Percentiles rank a stretch among this genome's conserved stretches.
Evolutionary conservation across 176 grass and related monocot genomes (phyloP).

Genomic region (barley (Hordeum vulgare)): DNA sequence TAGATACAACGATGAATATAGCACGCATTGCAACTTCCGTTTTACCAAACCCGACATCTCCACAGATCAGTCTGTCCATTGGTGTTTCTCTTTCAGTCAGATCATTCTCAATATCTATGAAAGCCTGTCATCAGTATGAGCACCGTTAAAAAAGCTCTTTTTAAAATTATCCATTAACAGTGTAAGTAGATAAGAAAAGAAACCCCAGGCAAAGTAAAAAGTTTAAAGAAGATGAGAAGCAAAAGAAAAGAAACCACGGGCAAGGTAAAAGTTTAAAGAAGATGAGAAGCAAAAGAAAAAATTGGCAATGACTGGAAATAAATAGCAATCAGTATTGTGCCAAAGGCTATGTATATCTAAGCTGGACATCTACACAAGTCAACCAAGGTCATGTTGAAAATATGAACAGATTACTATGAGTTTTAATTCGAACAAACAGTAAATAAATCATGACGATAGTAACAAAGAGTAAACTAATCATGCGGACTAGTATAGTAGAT

Average conservation of each 20-base stretch:
- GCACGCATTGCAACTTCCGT: conserved; percentile 91
- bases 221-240: background rate
- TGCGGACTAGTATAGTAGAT: too few relatives aligned
- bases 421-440: too few relatives aligned
- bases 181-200: background rate
- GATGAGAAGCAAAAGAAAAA: background rate
- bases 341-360: background rate
- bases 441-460: too few relatives aligned
- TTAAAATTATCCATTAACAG: background rate
- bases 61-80: conserved; percentile 97
- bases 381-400: background rate
- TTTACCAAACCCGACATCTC: conserved; percentile 99
- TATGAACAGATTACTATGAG: too few relatives aligned
- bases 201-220: background rate
- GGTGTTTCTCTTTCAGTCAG: conserved; percentile 91
- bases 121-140: conserved; percentile 54
- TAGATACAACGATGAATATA: conserved; percentile 79
- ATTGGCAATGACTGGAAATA: background rate
- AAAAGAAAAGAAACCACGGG: background rate
- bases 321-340: background rate
- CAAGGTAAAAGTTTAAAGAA: background rate
- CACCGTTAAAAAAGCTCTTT: conserved; percentile 2
- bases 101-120: conserved; percentile 95
- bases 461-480: too few relatives aligned
- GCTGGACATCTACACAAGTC: background rate